A percentile compares a stretch with the other conserved stretches of the same genome.
Evolutionary conservation across 495 filamentous ascomycete species (phyloP).

Genomic region (Penicillium desertorum): DNA sequence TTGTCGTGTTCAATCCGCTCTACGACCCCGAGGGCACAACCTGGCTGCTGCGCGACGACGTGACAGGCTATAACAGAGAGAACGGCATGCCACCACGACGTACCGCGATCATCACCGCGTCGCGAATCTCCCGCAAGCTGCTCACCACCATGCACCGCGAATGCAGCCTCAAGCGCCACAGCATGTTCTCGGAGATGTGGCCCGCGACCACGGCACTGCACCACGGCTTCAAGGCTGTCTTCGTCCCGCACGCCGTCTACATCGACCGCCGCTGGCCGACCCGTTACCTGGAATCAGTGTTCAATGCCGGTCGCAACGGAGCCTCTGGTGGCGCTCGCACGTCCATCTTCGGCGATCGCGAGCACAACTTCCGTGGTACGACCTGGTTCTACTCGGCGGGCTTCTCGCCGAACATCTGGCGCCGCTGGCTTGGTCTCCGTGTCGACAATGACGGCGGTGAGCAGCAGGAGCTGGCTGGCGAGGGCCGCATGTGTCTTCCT

Average conservation of each 20-base stretch:
- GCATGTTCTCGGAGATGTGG: conserved; percentile 97
- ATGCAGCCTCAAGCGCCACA: conserved; percentile 74
- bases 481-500: conserved; percentile 90
- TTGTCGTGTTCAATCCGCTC: conserved; percentile 90
- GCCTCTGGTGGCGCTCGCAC: conserved; percentile 70
- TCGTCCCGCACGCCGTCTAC: conserved; percentile 85
- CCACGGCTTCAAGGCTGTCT: conserved; percentile 94
- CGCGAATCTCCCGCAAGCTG: conserved; percentile 77
- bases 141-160: conserved; percentile 88
- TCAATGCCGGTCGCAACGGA: conserved; percentile 84
- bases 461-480: conserved; percentile 70
- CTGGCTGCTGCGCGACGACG: conserved; percentile 84
- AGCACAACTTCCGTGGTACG: conserved; percentile 85
- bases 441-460: conserved; percentile 87
- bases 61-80: conserved; percentile 81
- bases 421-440: conserved; percentile 80
- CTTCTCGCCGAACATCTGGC: conserved; percentile 79
- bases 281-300: conserved; percentile 71
- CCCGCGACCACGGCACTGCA: conserved; percentile 81
- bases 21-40: conserved; percentile 88
- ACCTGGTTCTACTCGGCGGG: conserved; percentile 96
- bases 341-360: conserved; percentile 77
- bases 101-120: conserved; percentile 82
- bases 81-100: conserved; percentile 72
- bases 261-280: conserved; percentile 89